phyloP scores from a whole-genome alignment of 495 filamentous ascomycete genomes.

The Terfezia claveryi region DNA sequence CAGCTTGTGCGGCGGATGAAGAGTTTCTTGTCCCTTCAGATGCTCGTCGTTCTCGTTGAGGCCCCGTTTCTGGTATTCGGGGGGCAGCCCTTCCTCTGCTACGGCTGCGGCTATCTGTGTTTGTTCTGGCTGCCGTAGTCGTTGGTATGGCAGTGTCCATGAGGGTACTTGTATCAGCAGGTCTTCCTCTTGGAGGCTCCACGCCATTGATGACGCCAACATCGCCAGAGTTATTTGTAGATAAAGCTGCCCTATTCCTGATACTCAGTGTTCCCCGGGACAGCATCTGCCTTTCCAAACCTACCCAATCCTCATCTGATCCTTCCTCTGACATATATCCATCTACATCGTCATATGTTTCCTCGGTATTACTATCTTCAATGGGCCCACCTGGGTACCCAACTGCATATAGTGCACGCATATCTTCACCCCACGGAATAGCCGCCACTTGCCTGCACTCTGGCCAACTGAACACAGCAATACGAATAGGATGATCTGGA shows the following conservation, averaged over 20 bases:
- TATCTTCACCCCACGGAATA: constrained; percentile 71
- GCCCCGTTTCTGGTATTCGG: neutral
- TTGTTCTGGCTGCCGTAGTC: neutral
- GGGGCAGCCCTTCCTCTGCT: neutral
- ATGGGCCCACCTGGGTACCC: constrained; percentile 40
- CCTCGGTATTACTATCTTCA: constrained; percentile 14
- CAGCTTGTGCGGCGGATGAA: neutral
- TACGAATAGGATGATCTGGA: constrained; percentile 72
- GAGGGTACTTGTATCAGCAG: no score
- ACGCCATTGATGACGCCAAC: no score
- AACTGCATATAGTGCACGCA: constrained; percentile 56
- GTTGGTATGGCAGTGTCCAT: neutral
- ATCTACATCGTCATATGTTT: constrained; percentile 2
- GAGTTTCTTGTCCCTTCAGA: neutral
- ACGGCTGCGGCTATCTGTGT: neutral
- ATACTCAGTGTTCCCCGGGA: neutral
- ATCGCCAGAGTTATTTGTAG: no score
- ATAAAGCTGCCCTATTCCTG: no score
- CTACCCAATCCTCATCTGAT: neutral
- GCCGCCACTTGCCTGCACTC: constrained; percentile 71
- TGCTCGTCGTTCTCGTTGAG: neutral
- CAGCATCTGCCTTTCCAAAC: neutral
- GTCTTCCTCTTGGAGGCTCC: no score
- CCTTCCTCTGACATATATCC: constrained; percentile 2
- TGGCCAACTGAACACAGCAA: constrained; percentile 92